Evolutionary conservation across 2,329 filamentous ascomycete species (phyloP).

Genomic region (Raffaelea deltoideospora): DNA sequence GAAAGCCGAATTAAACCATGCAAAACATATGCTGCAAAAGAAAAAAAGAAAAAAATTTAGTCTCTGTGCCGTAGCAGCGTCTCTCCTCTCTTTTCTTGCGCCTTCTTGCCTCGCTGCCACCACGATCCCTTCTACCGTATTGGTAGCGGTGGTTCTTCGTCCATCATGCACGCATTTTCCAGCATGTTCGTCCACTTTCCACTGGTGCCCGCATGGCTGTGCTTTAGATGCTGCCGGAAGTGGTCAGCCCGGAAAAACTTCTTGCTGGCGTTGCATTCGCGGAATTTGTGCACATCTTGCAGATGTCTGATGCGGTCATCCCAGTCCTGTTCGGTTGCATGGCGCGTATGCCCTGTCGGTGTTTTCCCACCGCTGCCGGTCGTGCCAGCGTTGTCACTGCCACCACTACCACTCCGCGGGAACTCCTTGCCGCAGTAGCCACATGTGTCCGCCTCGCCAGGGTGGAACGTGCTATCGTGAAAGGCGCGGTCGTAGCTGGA

Average conservation of each 20-base stretch:
- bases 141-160: conserved; percentile 51
- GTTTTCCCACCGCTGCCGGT: too few species aligned
- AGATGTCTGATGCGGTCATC: conserved; percentile 74
- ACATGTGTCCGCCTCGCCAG: conserved; percentile 62
- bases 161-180: conserved; percentile 92
- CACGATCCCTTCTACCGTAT: conserved; percentile 15
- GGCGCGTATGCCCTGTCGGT: conserved; percentile 27
- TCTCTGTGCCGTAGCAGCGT: too few species aligned
- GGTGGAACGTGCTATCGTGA: conserved; percentile 57
- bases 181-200: conserved; percentile 99
- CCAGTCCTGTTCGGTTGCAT: conserved; percentile 71
- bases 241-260: conserved; percentile 97
- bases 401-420: conserved; percentile 30
- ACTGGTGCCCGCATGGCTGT: conserved; percentile 88
- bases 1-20: too few species aligned
- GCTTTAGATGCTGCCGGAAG: conserved; percentile 95
- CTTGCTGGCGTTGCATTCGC: conserved; percentile 95
- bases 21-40: too few species aligned
- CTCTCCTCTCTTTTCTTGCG: too few species aligned
- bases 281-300: conserved; percentile 85
- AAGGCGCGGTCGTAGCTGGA: conserved; percentile 67
- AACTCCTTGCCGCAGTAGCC: conserved; percentile 96
- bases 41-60: too few species aligned
- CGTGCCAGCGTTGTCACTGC: too few species aligned
- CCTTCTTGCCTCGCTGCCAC: too few species aligned